Conservation (phyloP, 148 eudicot genomes). For the Rhododendron henanense region DNA sequence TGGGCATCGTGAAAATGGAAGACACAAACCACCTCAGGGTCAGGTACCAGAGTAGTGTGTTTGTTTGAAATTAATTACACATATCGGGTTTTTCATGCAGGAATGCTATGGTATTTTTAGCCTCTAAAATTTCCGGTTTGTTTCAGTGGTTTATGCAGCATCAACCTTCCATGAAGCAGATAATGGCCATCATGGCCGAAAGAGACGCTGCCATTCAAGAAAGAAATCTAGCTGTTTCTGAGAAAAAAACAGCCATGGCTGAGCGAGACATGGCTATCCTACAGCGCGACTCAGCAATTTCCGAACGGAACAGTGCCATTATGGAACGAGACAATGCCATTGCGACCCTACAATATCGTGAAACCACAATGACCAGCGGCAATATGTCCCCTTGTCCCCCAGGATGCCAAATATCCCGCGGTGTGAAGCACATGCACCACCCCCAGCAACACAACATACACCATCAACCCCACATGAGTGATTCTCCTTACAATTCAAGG, state of each 20-base stretch:
- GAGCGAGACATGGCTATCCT: slow-evolving; percentile 89
- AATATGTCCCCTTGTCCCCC: slow-evolving; percentile 57
- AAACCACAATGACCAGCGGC: slow-evolving; percentile 42
- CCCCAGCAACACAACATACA: slow-evolving; percentile 47
- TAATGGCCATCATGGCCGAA: slow-evolving; percentile 94
- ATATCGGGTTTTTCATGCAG: neutral
- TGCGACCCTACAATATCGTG: slow-evolving; percentile 73
- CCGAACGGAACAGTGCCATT: slow-evolving; percentile 76
- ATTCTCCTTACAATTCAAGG: slow-evolving; percentile 43
- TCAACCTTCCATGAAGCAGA: slow-evolving; percentile 95
- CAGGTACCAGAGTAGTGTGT: slow-evolving; percentile 44
- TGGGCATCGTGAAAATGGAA: slow-evolving; percentile 84
- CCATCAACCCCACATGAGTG: slow-evolving; percentile 38
- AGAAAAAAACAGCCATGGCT: slow-evolving; percentile 79
- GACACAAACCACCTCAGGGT: slow-evolving; percentile 78
- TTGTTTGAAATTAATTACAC: neutral
- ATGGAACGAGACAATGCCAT: slow-evolving; percentile 83
- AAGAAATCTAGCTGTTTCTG: slow-evolving; percentile 79
- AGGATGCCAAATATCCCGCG: slow-evolving; percentile 60
- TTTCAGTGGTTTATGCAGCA: slow-evolving; percentile 94
- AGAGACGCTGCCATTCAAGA: slow-evolving; percentile 95
- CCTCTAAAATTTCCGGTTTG: neutral
- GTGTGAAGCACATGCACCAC: slow-evolving; percentile 67
- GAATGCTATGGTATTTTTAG: neutral
- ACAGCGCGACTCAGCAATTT: slow-evolving; percentile 78